A percentile compares a stretch with the other conserved stretches of the same genome.
phyloP scores from a whole-genome alignment of 768 basidiomycete species.

The Phallus indusiatus region DNA sequence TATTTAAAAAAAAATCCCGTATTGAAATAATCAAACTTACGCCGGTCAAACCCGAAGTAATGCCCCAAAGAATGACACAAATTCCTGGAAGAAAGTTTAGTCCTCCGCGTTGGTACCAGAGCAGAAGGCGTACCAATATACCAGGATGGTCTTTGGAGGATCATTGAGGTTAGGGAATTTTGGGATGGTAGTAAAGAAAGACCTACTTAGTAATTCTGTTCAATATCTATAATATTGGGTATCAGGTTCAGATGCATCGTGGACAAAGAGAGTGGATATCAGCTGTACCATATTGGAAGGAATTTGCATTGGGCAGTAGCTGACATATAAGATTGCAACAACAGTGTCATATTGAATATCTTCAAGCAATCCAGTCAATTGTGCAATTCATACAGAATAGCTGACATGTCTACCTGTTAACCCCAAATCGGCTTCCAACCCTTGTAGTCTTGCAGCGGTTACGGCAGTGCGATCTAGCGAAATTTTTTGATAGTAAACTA shows the following conservation, averaged over 20 bases:
- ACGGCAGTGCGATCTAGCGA: conserved; percentile 13
- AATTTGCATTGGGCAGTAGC: conserved; percentile 55
- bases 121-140: conserved; percentile 37
- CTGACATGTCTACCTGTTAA: conserved; percentile 19
- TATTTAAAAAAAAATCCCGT: background rate
- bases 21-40: conserved; percentile 24
- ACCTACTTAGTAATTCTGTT: conserved; percentile 43
- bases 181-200: background rate
- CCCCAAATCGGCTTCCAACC: conserved; percentile 30
- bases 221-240: conserved; percentile 32
- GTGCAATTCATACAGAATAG: background rate
- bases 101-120: background rate
- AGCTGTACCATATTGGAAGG: conserved; percentile 58
- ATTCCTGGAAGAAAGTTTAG: background rate
- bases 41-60: conserved; percentile 54
- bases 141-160: conserved; percentile 39
- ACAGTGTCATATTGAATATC: conserved; percentile 45
- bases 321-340: conserved; percentile 44
- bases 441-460: conserved; percentile 30
- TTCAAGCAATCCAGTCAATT: conserved; percentile 14
- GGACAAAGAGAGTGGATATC: background rate
- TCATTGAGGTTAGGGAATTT: background rate
- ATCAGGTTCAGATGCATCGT: background rate
- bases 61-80: conserved; percentile 54
- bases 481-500: background rate